phyloP scores from a whole-genome alignment of 2,329 filamentous ascomycete species.

The Monosporascus sp. region DNA sequence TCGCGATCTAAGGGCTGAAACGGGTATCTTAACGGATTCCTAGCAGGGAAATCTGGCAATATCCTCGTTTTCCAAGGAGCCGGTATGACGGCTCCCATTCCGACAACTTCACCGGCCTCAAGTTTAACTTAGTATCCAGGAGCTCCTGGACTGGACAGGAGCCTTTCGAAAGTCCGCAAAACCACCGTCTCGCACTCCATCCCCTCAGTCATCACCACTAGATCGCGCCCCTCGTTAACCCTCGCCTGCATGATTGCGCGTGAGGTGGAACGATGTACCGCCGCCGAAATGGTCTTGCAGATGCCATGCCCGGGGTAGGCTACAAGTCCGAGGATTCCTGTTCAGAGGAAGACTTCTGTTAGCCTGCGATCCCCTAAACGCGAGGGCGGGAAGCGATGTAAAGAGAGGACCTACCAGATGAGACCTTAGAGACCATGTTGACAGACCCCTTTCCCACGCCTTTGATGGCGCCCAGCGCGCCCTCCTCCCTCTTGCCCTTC shows the following conservation, averaged over 20 bases:
- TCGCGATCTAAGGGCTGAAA: no score
- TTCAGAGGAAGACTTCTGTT: neutral
- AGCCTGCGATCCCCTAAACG: neutral
- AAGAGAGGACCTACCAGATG: slow-evolving; percentile 5
- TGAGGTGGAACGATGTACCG: slow-evolving; percentile 1
- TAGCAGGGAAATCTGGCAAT: no score
- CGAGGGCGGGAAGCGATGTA: no score
- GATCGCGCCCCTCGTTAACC: neutral
- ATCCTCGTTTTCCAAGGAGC: no score
- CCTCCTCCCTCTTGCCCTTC: slow-evolving; percentile 32
- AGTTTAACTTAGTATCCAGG: neutral
- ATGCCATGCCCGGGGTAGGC: slow-evolving; percentile 12
- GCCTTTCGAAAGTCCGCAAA: neutral
- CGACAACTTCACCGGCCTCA: no score
- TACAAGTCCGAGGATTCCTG: slow-evolving; percentile 7
- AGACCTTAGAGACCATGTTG: slow-evolving; percentile 8
- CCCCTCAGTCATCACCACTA: neutral
- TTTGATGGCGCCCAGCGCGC: slow-evolving; percentile 32
- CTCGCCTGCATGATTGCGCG: neutral
- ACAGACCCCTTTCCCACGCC: slow-evolving; percentile 38
- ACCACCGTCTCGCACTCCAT: neutral
- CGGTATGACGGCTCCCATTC: no score
- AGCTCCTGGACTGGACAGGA: neutral
- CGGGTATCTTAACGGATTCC: no score
- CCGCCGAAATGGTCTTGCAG: slow-evolving; percentile 8